A percentile compares a stretch with the other conserved stretches of the same genome.
Evolutionary conservation across 768 basidiomycete genomes (phyloP).

Genomic region (Leccinum fibrillosum): DNA sequence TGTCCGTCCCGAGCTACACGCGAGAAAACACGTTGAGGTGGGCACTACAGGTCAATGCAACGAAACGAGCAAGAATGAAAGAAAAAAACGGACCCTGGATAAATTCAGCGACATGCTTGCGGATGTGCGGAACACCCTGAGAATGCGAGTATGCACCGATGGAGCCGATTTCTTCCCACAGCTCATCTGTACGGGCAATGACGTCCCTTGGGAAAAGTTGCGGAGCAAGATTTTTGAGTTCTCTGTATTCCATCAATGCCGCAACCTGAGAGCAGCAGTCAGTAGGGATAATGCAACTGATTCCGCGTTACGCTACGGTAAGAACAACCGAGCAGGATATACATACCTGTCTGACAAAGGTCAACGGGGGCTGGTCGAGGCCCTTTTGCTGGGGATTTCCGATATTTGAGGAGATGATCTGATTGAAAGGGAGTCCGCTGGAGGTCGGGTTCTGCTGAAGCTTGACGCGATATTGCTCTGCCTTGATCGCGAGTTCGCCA

Average conservation of each 20-base stretch:
- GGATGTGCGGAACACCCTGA: slow-evolving; percentile 87
- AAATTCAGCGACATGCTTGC: slow-evolving; percentile 85
- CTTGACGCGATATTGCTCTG: slow-evolving; percentile 73
- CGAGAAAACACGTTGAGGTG: neutral
- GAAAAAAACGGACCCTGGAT: slow-evolving; percentile 61
- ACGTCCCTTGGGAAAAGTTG: slow-evolving; percentile 84
- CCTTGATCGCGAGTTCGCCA: slow-evolving; percentile 93
- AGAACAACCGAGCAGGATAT: neutral
- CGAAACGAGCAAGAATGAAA: neutral
- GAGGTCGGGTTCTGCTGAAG: slow-evolving; percentile 49
- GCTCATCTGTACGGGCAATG: slow-evolving; percentile 73
- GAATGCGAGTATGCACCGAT: slow-evolving; percentile 95
- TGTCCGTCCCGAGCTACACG: slow-evolving; percentile 82
- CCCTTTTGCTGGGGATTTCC: slow-evolving; percentile 98
- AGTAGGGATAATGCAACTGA: neutral
- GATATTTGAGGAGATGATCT: slow-evolving; percentile 93
- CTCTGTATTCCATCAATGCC: slow-evolving; percentile 89
- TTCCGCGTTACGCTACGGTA: neutral
- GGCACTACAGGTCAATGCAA: slow-evolving; percentile 4
- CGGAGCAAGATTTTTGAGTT: slow-evolving; percentile 71
- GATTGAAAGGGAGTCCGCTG: slow-evolving; percentile 75
- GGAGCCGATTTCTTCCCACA: slow-evolving; percentile 85
- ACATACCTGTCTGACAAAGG: slow-evolving; percentile 85
- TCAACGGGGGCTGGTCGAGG: slow-evolving; percentile 88
- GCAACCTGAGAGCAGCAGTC: slow-evolving; percentile 56